Evolutionary conservation across 129 eudicot species (phyloP).

Genomic region (Escallonia herrerae): DNA sequence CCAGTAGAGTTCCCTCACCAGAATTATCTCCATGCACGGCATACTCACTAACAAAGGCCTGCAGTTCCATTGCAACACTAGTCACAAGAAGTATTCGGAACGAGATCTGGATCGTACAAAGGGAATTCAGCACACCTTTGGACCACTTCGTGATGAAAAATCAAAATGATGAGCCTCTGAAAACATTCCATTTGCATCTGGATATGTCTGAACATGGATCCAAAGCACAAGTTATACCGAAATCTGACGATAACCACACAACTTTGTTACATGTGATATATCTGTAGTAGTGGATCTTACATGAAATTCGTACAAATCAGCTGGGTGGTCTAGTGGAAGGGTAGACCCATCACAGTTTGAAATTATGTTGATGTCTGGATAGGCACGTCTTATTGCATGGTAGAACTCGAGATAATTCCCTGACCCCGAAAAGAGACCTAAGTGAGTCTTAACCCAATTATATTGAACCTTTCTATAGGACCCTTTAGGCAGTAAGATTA

Average conservation of each 20-base stretch:
- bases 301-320: constrained; percentile 86
- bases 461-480: too few species aligned
- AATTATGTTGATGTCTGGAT: constrained; percentile 82
- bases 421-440: constrained; percentile 12
- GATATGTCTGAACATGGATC: constrained; percentile 42
- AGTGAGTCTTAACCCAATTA: background rate
- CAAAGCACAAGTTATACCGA: background rate
- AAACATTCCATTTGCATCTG: constrained; percentile 49
- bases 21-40: constrained; percentile 79
- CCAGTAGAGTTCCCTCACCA: constrained; percentile 72
- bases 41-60: constrained; percentile 97
- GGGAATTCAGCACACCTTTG: constrained; percentile 55
- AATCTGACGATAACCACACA: too few species aligned
- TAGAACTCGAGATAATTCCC: constrained; percentile 86
- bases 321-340: constrained; percentile 71
- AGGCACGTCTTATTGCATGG: constrained; percentile 50
- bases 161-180: constrained; percentile 56
- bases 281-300: constrained; percentile 28
- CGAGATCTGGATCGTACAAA: background rate
- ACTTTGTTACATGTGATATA: too few species aligned
- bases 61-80: constrained; percentile 14
- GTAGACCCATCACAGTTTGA: constrained; percentile 87
- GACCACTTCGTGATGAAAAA: constrained; percentile 57
- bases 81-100: constrained; percentile 5
- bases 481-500: too few species aligned